Conservation (phyloP, 2,329 filamentous ascomycete genomes). For the Phaeophleospora eucalypticola region DNA sequence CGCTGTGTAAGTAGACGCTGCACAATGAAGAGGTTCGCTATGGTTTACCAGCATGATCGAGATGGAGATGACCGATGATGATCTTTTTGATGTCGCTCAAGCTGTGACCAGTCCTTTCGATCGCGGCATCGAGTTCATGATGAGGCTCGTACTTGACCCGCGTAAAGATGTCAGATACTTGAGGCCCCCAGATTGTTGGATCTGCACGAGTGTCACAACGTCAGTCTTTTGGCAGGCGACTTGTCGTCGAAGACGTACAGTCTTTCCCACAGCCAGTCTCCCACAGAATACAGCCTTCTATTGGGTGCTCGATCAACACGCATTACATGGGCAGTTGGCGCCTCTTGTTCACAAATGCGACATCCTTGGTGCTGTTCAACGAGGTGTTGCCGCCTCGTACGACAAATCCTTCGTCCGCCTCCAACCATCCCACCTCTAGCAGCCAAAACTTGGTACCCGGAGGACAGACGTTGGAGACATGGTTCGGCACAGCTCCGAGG, state of each 20-base stretch:
- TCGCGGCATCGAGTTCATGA: constrained; percentile 34
- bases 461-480: constrained; percentile 37
- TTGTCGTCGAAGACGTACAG: constrained; percentile 6
- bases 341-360: constrained; percentile 40
- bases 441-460: constrained; percentile 46
- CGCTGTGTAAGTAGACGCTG: background rate
- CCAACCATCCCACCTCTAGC: constrained; percentile 41
- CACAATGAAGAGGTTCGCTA: background rate
- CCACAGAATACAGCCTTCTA: constrained; percentile 43
- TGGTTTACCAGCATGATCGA: constrained; percentile 31
- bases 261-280: constrained; percentile 47
- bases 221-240: background rate
- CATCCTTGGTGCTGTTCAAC: constrained; percentile 31
- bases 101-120: constrained; percentile 33
- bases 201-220: background rate
- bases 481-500: constrained; percentile 30
- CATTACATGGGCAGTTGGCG: constrained; percentile 41
- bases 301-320: constrained; percentile 44
- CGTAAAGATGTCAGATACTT: constrained; percentile 32
- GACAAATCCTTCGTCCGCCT: constrained; percentile 47
- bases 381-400: constrained; percentile 41
- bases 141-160: constrained; percentile 32
- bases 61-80: constrained; percentile 35
- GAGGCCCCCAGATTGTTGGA: constrained; percentile 32
- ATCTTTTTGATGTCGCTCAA: constrained; percentile 36